Conservation (phyloP, 345 rosid species). For the Lagerstroemia speciosa region DNA sequence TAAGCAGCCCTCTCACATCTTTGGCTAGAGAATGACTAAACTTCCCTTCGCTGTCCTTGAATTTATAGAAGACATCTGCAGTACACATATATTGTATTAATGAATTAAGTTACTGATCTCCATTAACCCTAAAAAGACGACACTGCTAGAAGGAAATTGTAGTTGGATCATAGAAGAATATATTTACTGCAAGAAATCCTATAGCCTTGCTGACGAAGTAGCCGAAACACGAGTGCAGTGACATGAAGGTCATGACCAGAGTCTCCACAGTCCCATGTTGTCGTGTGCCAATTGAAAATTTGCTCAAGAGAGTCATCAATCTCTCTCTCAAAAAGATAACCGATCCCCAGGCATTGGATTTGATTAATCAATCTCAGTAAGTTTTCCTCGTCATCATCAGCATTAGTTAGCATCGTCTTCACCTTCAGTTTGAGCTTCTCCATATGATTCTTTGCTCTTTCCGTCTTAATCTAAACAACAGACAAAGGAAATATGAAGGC, state of each 20-base stretch:
- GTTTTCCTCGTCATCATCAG: background rate
- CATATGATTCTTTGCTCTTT: background rate
- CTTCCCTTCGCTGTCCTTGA: slow-evolving; percentile 10
- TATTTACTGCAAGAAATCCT: background rate
- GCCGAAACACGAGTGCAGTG: slow-evolving; percentile 7
- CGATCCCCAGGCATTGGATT: background rate
- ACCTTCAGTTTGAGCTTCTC: slow-evolving; percentile 17
- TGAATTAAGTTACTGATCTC: no score
- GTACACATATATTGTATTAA: background rate
- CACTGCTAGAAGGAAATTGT: background rate
- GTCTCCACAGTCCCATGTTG: background rate
- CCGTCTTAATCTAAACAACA: background rate
- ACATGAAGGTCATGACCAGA: slow-evolving; percentile 2
- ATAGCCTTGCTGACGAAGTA: slow-evolving; percentile 10
- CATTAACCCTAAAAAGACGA: no score
- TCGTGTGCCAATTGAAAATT: background rate
- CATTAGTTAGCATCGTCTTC: slow-evolving; percentile 10
- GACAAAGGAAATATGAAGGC: no score
- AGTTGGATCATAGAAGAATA: background rate
- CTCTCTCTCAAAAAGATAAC: background rate
- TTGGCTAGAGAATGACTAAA: slow-evolving; percentile 6
- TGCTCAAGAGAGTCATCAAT: background rate
- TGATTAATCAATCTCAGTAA: background rate
- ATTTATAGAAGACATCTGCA: slow-evolving; percentile 14
- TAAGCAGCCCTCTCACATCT: slow-evolving; percentile 14